A percentile compares a stretch with the other conserved stretches of the same genome.
These are phyloP conservation scores for Psilocybe cyanescens DNA, from an alignment of 768 basidiomycete genomes.

Conservation along the genomic window DNA sequence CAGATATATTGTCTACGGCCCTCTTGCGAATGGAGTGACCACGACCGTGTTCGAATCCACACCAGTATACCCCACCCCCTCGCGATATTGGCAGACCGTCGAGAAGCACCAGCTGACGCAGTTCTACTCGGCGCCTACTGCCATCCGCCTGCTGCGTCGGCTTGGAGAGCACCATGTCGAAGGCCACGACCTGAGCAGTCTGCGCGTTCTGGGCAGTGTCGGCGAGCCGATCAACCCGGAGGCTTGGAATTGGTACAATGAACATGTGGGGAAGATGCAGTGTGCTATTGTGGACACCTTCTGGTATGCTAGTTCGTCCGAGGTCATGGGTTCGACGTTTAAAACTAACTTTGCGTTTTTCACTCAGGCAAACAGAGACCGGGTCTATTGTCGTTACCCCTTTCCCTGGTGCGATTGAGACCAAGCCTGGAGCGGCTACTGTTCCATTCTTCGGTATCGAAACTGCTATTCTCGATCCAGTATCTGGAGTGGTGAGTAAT, in stretches of 20 bases:
- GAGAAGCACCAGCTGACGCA: slow-evolving; percentile 93
- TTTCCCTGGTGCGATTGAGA: slow-evolving; percentile 93
- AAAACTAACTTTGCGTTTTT: slow-evolving; percentile 12
- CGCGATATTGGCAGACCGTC: slow-evolving; percentile 96
- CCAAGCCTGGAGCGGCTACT: slow-evolving; percentile 95
- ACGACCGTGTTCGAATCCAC: slow-evolving; percentile 96
- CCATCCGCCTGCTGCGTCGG: slow-evolving; percentile 84
- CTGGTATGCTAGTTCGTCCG: slow-evolving; percentile 49
- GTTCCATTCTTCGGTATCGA: slow-evolving; percentile 98
- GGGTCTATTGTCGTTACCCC: slow-evolving; percentile 95
- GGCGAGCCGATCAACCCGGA: slow-evolving; percentile 99
- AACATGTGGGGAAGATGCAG: slow-evolving; percentile 85
- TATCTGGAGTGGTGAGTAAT: slow-evolving; percentile 62
- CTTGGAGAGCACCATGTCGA: slow-evolving; percentile 88
- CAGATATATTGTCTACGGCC: slow-evolving; percentile 94
- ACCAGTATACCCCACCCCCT: slow-evolving; percentile 94
- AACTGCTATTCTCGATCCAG: slow-evolving; percentile 84
- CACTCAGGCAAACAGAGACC: slow-evolving; percentile 91
- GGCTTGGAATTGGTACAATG: slow-evolving; percentile 99
- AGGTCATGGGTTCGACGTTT: not conserved
- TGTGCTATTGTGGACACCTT: slow-evolving; percentile 95
- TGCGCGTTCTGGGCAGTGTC: slow-evolving; percentile 90
- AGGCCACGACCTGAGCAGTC: slow-evolving; percentile 74
- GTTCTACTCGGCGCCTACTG: slow-evolving; percentile 93
- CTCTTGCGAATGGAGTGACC: slow-evolving; percentile 82